Conservation (phyloP, 495 filamentous ascomycete species). For the Aspergillus sparsus region DNA sequence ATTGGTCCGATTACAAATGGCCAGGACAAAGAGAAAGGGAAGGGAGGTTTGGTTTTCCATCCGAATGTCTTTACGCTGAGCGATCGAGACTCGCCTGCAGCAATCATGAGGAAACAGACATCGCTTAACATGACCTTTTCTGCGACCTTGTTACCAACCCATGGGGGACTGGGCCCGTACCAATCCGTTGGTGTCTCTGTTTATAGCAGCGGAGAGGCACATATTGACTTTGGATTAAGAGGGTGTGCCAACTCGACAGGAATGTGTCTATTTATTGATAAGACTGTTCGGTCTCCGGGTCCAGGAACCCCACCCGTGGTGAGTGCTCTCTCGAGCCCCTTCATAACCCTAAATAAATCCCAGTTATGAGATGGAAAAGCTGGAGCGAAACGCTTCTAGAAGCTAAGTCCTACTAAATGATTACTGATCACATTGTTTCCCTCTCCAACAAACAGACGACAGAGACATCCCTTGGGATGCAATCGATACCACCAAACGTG, state of each 20-base stretch:
- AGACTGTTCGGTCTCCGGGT: background rate
- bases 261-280: conserved; percentile 2
- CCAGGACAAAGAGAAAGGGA: background rate
- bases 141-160: background rate
- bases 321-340: background rate
- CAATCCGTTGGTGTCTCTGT: conserved; percentile 1
- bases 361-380: no score
- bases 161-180: background rate
- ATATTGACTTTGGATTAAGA: background rate
- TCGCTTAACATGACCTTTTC: conserved; percentile 7
- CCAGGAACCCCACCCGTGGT: background rate
- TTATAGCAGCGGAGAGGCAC: background rate
- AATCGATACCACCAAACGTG: background rate
- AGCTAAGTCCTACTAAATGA: no score
- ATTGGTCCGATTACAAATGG: no score
- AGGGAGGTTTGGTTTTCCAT: background rate
- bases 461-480: background rate
- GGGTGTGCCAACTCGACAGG: background rate
- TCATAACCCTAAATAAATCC: background rate
- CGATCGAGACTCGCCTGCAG: conserved; percentile 5
- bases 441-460: background rate
- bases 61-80: conserved; percentile 3
- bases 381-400: no score
- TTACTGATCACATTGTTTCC: no score
- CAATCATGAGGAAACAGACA: conserved; percentile 4